phyloP scores from a whole-genome alignment of 495 filamentous ascomycete genomes.

The Oidiodendron maius region DNA sequence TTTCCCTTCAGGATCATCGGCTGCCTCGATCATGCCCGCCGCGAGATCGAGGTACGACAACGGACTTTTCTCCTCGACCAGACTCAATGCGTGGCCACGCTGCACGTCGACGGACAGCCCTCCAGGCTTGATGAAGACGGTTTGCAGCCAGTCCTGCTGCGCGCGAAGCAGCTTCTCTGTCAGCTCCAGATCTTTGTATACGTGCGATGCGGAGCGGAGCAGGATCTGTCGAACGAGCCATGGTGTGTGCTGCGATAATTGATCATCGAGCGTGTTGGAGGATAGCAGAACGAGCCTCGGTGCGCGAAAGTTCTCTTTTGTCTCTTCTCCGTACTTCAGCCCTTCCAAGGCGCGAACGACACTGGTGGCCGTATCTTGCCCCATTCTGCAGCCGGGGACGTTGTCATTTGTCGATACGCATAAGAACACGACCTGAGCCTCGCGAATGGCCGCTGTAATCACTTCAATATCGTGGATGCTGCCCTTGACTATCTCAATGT shows the following conservation, averaged over 20 bases:
- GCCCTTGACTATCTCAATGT: conserved; percentile 32
- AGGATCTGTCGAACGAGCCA: conserved; percentile 22
- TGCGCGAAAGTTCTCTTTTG: neutral
- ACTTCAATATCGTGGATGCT: conserved; percentile 29
- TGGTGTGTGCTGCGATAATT: conserved; percentile 24
- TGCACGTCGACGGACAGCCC: conserved; percentile 31
- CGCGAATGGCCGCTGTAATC: conserved; percentile 26
- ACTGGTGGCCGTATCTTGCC: conserved; percentile 24
- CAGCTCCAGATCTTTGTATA: conserved; percentile 31
- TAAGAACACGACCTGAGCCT: conserved; percentile 29
- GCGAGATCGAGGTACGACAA: conserved; percentile 39
- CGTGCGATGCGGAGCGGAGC: conserved; percentile 22
- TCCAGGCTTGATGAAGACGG: conserved; percentile 40
- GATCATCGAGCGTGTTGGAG: conserved; percentile 31
- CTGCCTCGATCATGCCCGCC: conserved; percentile 42
- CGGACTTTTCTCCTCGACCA: conserved; percentile 27
- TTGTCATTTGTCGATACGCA: conserved; percentile 32
- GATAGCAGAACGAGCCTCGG: conserved; percentile 36
- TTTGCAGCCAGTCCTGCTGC: conserved; percentile 29
- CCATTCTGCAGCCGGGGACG: conserved; percentile 28
- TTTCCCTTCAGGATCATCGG: conserved; percentile 25
- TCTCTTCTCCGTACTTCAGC: conserved; percentile 9
- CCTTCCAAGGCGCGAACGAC: conserved; percentile 29
- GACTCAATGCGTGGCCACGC: conserved; percentile 33
- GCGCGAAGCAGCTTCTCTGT: conserved; percentile 32